Evolutionary conservation across 768 basidiomycete species (phyloP).

Genomic region (Hortiboletus flavorubellus): DNA sequence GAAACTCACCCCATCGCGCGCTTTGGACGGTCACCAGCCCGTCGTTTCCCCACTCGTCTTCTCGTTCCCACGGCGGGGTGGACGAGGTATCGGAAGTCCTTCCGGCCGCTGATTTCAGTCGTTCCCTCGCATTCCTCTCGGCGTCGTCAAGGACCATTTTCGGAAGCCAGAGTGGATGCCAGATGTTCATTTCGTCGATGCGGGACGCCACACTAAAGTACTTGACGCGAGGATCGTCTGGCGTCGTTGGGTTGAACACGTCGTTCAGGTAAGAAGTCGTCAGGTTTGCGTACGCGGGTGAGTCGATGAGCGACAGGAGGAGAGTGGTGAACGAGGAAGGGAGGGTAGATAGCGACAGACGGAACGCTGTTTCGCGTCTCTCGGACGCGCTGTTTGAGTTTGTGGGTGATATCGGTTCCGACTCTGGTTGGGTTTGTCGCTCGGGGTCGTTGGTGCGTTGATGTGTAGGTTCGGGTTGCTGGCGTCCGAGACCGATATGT

Average conservation of each 20-base stretch:
- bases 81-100: slow-evolving; percentile 9
- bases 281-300: slow-evolving; percentile 93
- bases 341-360: slow-evolving; percentile 58
- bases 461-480: slow-evolving; percentile 27
- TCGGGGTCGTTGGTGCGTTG: background rate
- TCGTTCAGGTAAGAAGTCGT: slow-evolving; percentile 78
- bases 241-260: slow-evolving; percentile 80
- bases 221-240: slow-evolving; percentile 75
- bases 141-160: slow-evolving; percentile 90
- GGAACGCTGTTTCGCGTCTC: slow-evolving; percentile 33
- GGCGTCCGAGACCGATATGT: slow-evolving; percentile 87
- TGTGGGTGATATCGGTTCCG: background rate
- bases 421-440: background rate
- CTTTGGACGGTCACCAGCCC: slow-evolving; percentile 89
- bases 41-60: slow-evolving; percentile 79
- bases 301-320: slow-evolving; percentile 86
- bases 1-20: slow-evolving; percentile 94
- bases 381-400: slow-evolving; percentile 5
- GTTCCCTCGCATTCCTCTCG: slow-evolving; percentile 58
- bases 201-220: slow-evolving; percentile 92
- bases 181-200: slow-evolving; percentile 59
- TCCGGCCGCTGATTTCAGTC: slow-evolving; percentile 31
- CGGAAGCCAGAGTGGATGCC: slow-evolving; percentile 97
- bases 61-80: slow-evolving; percentile 46
- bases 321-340: slow-evolving; percentile 85